These are phyloP conservation scores for Sclerotinia subarctica DNA, from an alignment of 2,329 filamentous ascomycete genomes.

Conservation along the genomic window DNA sequence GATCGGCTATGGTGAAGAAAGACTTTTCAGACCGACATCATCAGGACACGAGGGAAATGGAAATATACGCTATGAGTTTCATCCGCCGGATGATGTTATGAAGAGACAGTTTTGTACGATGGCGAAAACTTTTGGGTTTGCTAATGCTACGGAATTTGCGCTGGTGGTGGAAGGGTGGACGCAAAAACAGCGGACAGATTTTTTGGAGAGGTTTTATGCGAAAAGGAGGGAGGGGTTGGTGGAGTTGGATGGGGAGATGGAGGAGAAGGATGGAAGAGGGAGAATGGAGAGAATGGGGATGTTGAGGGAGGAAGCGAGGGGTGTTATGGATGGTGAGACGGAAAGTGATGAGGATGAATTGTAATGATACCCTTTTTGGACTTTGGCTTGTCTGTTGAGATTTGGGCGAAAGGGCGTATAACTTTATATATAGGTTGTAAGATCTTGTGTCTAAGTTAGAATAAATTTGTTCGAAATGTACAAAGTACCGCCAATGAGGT, in stretches of 20 bases:
- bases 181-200: constrained; percentile 74
- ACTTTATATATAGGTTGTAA: not conserved
- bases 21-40: constrained; percentile 54
- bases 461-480: too few relatives aligned
- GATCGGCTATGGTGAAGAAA: constrained; percentile 48
- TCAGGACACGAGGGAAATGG: constrained; percentile 29
- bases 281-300: not conserved
- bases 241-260: constrained; percentile 17
- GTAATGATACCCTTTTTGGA: constrained; percentile 3
- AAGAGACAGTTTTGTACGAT: constrained; percentile 87
- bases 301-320: not conserved
- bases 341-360: constrained; percentile 11
- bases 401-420: not conserved
- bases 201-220: constrained; percentile 76
- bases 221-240: constrained; percentile 45
- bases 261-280: not conserved
- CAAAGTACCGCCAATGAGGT: too few relatives aligned
- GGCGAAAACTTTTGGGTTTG: constrained; percentile 75
- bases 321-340: not conserved
- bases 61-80: constrained; percentile 38
- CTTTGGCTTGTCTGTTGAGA: not conserved
- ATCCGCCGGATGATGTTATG: constrained; percentile 70
- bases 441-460: too few relatives aligned
- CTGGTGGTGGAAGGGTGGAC: constrained; percentile 88
- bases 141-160: constrained; percentile 77